Percentiles rank a stretch among this genome's conserved stretches.
Conservation (phyloP, 139 green algal genomes). For the Zygnema cylindricum region DNA sequence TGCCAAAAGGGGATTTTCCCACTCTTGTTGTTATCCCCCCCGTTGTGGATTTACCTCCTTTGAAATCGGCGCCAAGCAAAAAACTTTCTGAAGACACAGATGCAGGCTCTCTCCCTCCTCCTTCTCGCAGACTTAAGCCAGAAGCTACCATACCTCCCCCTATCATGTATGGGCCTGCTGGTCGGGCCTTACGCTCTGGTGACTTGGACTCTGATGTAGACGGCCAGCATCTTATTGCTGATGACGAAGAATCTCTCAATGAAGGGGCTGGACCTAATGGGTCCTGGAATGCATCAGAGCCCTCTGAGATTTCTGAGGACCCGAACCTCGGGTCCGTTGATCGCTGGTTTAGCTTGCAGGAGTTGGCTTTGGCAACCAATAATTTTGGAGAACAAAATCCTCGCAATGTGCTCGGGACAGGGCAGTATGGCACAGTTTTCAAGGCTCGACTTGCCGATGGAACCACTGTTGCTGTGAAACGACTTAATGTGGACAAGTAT, state of each 20-base stretch:
- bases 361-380: constrained; percentile 49
- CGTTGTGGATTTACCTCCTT: background rate
- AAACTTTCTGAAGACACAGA: background rate
- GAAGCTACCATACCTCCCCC: background rate
- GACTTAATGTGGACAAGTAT: constrained; percentile 9
- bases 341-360: constrained; percentile 18
- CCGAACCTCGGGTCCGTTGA: background rate
- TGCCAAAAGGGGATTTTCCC: background rate
- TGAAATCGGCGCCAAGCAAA: background rate
- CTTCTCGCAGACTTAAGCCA: background rate
- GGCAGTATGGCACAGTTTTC: constrained; percentile 41
- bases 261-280: background rate
- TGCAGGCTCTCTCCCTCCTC: background rate
- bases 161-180: background rate
- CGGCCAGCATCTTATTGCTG: background rate
- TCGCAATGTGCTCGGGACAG: constrained; percentile 44
- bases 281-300: background rate
- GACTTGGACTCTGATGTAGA: background rate
- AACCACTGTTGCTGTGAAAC: constrained; percentile 34
- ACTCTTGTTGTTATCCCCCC: background rate
- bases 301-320: background rate
- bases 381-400: constrained; percentile 39
- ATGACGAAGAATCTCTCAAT: background rate
- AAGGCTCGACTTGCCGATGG: constrained; percentile 39
- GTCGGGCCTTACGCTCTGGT: background rate